These are phyloP conservation scores for Gossypium laxum DNA, from an alignment of 441 rosid species.

Conservation along the genomic window DNA sequence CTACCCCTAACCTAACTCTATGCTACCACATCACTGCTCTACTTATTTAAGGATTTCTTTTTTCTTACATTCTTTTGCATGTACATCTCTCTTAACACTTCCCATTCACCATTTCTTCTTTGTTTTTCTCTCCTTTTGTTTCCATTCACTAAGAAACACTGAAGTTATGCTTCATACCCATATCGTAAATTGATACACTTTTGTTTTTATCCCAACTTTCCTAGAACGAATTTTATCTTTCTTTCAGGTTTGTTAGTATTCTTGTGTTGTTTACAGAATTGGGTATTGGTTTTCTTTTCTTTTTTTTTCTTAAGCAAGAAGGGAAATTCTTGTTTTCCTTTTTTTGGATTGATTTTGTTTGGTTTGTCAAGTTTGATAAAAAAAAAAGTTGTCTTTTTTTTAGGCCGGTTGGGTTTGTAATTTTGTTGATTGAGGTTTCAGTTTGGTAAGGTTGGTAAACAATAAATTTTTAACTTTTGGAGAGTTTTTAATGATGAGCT, in stretches of 20 bases:
- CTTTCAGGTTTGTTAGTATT: constrained; percentile 11
- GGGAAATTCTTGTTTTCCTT: neutral
- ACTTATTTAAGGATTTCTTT: neutral
- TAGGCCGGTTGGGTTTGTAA: neutral
- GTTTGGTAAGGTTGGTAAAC: constrained; percentile 8
- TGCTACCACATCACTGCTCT: constrained; percentile 12
- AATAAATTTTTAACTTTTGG: constrained; percentile 1
- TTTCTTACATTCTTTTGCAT: neutral
- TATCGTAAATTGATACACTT: constrained; percentile 13
- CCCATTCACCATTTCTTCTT: neutral
- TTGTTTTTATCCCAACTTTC: constrained; percentile 19
- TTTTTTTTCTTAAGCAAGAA: neutral
- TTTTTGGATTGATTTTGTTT: neutral
- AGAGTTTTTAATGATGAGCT: neutral
- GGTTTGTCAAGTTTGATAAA: too few species aligned
- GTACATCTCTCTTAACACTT: neutral
- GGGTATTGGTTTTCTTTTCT: neutral
- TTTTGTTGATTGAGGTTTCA: constrained; percentile 15
- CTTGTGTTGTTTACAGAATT: constrained; percentile 7
- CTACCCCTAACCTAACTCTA: constrained; percentile 53
- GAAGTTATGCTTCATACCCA: constrained; percentile 12
- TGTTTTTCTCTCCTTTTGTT: neutral
- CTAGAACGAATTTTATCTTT: constrained; percentile 1
- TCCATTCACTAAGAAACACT: too few species aligned
- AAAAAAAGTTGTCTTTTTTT: too few species aligned